Base-by-base conservation (phyloP, 1,139 yeast genomes). In the Eremothecium cymbalariae region DNA sequence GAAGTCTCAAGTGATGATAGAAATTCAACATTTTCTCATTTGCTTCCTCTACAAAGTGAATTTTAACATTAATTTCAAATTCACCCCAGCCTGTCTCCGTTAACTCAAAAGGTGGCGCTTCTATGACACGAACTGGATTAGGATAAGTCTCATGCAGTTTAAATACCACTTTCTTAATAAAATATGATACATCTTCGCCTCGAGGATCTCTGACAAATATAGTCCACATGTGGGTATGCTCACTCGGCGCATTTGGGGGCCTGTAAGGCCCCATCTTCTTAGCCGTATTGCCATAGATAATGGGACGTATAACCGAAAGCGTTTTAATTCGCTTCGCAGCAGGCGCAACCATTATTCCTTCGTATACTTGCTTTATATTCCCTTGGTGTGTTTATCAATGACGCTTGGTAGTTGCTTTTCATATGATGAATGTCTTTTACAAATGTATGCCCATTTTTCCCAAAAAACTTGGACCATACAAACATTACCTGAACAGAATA, bases 51-150 rank as follows among this genome's bases (percentile, higher is more conserved):
- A 79, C 81, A 60, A 90, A 90, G 58, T 79, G 88, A 21, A 90
- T 73, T 57, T 88, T 84, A 38, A 90, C 78, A 25, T 82, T 74
- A 43, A 93, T 82, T 53, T 90, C 99, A 61, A 90, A 90, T 59
- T 90, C 99, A 43, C 99, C 99, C 99, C 99, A 90, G 0, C 99
- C 99, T 0, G 97, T 84, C 54, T 93, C 99, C 1, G 95, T 83
- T 9, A 90, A 88, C 56, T 88, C 94, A 51, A 82, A 90, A 0
- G 98, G 98, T 2, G 96, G 96, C 21, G 68, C 59, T 45, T 90
- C 98, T 6, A 90, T 69, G 1, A 93, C 70, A 39, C 99, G 64
- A 12, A 86, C 75, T 1, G 96, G 76, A 47, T 78, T 83, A 8
- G 80, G 82, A 51, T 90, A 90, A 0, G 98, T 90, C 46, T 90